A percentile compares a stretch with the other conserved stretches of the same genome.
Conservation (phyloP, 495 filamentous ascomycete genomes). For the Chaetomium cochliodes region DNA sequence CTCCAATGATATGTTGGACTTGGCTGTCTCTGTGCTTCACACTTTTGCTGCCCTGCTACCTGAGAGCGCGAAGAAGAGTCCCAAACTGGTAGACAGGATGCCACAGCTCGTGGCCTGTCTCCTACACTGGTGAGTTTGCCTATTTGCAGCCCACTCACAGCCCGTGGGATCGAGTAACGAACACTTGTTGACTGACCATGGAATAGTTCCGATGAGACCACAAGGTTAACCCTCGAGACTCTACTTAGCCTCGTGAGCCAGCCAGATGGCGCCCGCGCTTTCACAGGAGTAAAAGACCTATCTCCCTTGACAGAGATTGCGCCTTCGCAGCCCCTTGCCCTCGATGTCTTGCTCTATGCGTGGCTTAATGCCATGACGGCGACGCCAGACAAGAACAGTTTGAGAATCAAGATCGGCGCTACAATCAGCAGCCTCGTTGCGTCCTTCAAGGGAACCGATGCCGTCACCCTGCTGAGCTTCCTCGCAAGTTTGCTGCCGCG, state of each 20-base stretch:
- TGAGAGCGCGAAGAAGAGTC: slow-evolving; percentile 40
- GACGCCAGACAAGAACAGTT: slow-evolving; percentile 26
- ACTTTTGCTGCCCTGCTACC: slow-evolving; percentile 57
- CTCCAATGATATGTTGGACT: slow-evolving; percentile 57
- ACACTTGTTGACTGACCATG: slow-evolving; percentile 39
- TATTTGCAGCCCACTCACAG: too few relatives aligned
- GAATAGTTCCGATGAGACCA: slow-evolving; percentile 52
- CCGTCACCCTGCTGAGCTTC: slow-evolving; percentile 50
- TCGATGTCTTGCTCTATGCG: slow-evolving; percentile 52
- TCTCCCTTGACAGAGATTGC: slow-evolving; percentile 53
- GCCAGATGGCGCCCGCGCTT: slow-evolving; percentile 45
- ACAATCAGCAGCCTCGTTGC: slow-evolving; percentile 45
- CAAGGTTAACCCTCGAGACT: slow-evolving; percentile 52
- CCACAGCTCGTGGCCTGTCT: slow-evolving; percentile 51
- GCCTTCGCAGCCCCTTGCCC: slow-evolving; percentile 49
- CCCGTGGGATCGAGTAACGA: neutral
- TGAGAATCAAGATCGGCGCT: slow-evolving; percentile 45
- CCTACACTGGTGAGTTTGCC: slow-evolving; percentile 47
- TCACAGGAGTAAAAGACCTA: slow-evolving; percentile 49
- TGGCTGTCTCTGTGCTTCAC: slow-evolving; percentile 59
- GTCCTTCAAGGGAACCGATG: slow-evolving; percentile 52
- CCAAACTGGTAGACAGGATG: slow-evolving; percentile 49
- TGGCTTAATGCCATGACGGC: slow-evolving; percentile 46
- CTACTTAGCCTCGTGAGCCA: slow-evolving; percentile 50
- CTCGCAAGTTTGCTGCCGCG: slow-evolving; percentile 46